Percentiles rank a stretch among this genome's conserved stretches.
These are phyloP conservation scores for Bathelium albidoporum DNA, from an alignment of 495 filamentous ascomycete genomes.

Conservation along the genomic window DNA sequence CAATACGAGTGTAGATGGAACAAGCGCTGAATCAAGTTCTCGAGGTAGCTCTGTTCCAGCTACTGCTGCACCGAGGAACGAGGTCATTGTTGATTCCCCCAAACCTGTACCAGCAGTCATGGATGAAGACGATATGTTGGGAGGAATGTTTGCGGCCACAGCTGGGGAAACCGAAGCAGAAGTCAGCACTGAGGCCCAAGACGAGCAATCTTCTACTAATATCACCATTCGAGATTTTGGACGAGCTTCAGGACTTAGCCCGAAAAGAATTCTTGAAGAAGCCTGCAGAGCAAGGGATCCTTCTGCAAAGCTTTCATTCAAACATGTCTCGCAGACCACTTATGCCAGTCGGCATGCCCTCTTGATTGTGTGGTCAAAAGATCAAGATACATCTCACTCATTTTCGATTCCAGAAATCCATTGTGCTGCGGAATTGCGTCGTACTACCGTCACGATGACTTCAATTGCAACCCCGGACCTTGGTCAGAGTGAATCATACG, in stretches of 20 bases:
- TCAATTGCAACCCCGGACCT: conserved; percentile 61
- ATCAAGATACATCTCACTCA: conserved; percentile 47
- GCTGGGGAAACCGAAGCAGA: conserved; percentile 34
- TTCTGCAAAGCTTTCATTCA: conserved; percentile 51
- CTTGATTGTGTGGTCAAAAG: conserved; percentile 69
- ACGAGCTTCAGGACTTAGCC: conserved; percentile 59
- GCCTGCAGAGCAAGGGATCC: conserved; percentile 74
- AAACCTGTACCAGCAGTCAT: conserved; percentile 42
- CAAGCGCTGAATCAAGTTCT: background rate
- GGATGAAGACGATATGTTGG: conserved; percentile 47
- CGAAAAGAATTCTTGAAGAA: conserved; percentile 69
- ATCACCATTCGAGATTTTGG: conserved; percentile 73
- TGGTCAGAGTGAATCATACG: conserved; percentile 75
- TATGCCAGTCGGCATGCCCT: conserved; percentile 68
- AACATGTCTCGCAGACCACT: conserved; percentile 54
- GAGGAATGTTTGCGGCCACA: conserved; percentile 50
- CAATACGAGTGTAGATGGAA: background rate
- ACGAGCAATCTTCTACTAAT: conserved; percentile 13
- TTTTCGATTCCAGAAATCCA: conserved; percentile 33
- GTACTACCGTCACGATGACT: conserved; percentile 57
- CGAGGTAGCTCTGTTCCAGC: background rate
- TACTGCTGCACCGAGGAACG: conserved; percentile 22
- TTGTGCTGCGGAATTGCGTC: conserved; percentile 36
- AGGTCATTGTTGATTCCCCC: conserved; percentile 40
- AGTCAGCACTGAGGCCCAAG: background rate